phyloP scores from a whole-genome alignment of 2,329 filamentous ascomycete species.

The Colletotrichum sidae region DNA sequence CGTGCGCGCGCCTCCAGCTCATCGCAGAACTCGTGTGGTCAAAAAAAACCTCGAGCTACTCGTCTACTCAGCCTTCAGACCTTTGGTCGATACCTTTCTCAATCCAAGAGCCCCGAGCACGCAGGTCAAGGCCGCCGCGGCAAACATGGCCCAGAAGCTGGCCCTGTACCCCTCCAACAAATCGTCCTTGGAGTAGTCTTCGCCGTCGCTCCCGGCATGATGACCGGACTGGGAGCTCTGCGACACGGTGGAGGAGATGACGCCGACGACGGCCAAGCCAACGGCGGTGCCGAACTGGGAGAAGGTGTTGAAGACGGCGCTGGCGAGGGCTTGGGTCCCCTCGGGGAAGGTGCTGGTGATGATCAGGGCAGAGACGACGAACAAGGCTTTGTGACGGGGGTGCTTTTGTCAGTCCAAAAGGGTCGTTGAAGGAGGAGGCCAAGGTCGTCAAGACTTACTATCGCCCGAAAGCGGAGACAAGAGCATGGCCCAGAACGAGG shows the following conservation, averaged over 20 bases:
- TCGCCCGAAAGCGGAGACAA: constrained; percentile 56
- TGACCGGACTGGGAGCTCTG: not conserved
- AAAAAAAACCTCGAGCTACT: too few relatives aligned
- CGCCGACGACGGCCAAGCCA: constrained; percentile 59
- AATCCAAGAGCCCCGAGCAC: too few relatives aligned
- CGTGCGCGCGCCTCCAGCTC: too few relatives aligned
- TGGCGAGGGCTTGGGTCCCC: constrained; percentile 69
- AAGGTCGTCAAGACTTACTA: constrained; percentile 24
- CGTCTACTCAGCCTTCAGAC: too few relatives aligned
- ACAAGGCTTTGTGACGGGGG: constrained; percentile 50
- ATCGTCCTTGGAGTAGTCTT: constrained; percentile 47
- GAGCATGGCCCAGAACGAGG: constrained; percentile 56
- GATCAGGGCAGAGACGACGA: constrained; percentile 66
- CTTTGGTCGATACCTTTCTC: too few relatives aligned
- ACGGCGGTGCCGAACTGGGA: constrained; percentile 66
- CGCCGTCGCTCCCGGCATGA: constrained; percentile 18
- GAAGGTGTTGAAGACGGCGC: constrained; percentile 71
- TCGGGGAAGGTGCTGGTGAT: constrained; percentile 66
- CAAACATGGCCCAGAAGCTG: constrained; percentile 58
- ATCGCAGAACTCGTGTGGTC: too few relatives aligned
- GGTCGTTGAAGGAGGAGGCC: too few relatives aligned
- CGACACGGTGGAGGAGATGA: constrained; percentile 55
- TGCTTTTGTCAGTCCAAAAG: too few relatives aligned
- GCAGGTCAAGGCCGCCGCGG: too few relatives aligned
- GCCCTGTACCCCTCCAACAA: constrained; percentile 60